Conservation (phyloP, 108 stramenopile genomes). For the Nitzschia putrida region DNA sequence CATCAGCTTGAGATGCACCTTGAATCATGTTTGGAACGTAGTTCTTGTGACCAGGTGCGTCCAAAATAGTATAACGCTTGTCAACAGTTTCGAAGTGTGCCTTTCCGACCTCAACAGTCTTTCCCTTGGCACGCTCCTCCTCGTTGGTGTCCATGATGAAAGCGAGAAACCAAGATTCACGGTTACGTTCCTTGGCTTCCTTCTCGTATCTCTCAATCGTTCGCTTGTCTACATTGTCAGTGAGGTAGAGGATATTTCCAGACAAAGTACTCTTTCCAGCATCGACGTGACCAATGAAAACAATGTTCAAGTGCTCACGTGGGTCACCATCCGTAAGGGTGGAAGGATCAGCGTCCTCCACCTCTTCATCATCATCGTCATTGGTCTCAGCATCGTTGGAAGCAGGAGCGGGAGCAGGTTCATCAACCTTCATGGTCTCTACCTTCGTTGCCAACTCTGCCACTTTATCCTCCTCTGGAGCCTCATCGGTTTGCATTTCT, state of each 20-base stretch:
- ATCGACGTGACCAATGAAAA: conserved; percentile 98
- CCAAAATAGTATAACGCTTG: conserved; percentile 98
- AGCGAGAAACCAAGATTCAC: conserved; percentile 99
- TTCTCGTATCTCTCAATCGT: conserved; percentile 97
- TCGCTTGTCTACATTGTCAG: conserved; percentile 98
- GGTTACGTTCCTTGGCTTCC: conserved; percentile 99
- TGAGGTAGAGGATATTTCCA: conserved; percentile 97
- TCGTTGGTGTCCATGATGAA: conserved; percentile 99
- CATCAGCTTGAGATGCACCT: conserved; percentile 97
- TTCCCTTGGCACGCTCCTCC: conserved; percentile 99
- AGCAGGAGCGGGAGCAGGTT: conserved; percentile 29
- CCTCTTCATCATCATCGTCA: conserved; percentile 52
- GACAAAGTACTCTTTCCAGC: conserved; percentile 98
- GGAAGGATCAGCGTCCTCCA: conserved; percentile 33
- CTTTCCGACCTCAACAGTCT: conserved; percentile 98
- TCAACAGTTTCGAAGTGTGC: conserved; percentile 94
- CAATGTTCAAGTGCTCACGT: conserved; percentile 97
- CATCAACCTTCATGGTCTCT: conserved; percentile 55
- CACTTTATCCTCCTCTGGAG: conserved; percentile 11
- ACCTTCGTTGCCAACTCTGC: conserved; percentile 42
- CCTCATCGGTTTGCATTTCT: conserved; percentile 19
- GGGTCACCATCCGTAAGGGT: conserved; percentile 89
- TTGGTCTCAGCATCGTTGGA: conserved; percentile 22
- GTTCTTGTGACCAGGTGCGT: conserved; percentile 99
- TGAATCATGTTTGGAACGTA: conserved; percentile 99